Evolutionary conservation across 805 yeast species (phyloP), one percentile per base, ranked within the genome.

Genomic region (Cyberlindnera maclurae): DNA sequence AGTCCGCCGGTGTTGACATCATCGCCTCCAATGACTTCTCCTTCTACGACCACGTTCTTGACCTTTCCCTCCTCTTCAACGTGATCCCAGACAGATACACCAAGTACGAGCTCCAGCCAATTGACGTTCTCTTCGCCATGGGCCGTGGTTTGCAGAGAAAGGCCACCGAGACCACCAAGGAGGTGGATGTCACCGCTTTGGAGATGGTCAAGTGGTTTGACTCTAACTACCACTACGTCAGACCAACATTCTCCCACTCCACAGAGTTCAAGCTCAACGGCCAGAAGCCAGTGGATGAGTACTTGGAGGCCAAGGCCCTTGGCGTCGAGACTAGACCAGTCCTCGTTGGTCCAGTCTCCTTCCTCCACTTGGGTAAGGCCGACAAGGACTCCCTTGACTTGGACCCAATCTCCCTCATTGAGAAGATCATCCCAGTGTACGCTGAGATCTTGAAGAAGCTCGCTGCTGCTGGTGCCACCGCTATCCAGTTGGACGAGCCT

Each of bases 181-280:
- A 95, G 54, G 96, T 93, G 56, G 98, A 93, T 68, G 98, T 93
- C 46, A 90, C 97, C 49, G 98, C 98, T 58, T 77, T 87, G 65
- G 95, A 93, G 79, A 93, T 93, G 98, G 98, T 93, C 57, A 93
- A 93, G 77, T 93, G 98, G 98, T 93, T 93, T 59, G 98, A 93
- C 71, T 85, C 97, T 51, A 93, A 93, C 87, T 93, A 93, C 86
- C 98, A 93, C 72, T 93, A 93, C 68, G 97, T 93, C 61, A 86
- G 98, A 77, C 98, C 98, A 69, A 93, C 98, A 54, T 89, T 93
- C 77, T 84, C 96, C 41, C 80, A 88, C 76, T 76, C 87, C 55
- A 90, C 97, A 50, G 81, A 81, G 61, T 93, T 93, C 85, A 89
- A 93, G 76, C 83, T 93, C 68, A 87, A 82, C 69, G 95, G 96